Evolutionary conservation across 176 grass and related monocot genomes (phyloP).

Genomic region (Aegilops sharonensis): DNA sequence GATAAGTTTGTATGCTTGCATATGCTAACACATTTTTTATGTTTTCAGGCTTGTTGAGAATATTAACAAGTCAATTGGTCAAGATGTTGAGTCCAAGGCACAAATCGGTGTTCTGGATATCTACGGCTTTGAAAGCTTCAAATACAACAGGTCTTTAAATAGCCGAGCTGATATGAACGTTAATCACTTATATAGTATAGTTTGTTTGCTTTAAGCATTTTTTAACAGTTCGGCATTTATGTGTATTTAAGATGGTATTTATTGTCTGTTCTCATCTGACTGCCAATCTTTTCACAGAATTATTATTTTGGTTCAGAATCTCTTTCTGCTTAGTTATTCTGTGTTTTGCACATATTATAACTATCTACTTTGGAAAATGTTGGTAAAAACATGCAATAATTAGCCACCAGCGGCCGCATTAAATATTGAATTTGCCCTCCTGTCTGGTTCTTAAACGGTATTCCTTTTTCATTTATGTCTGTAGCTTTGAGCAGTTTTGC

Average conservation of each 20-base stretch:
- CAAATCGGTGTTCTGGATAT: conserved; percentile 99
- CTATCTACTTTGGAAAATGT: not conserved
- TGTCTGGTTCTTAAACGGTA: not conserved
- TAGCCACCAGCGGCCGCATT: not conserved
- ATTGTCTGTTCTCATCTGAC: conserved; percentile 2
- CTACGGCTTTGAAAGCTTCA: conserved; percentile 98
- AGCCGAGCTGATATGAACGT: not conserved
- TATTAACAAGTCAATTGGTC: conserved; percentile 98
- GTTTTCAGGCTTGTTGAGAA: conserved; percentile 92
- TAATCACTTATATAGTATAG: not conserved
- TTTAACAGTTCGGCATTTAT: not conserved
- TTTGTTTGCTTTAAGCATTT: conserved; percentile 15
- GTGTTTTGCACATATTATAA: not conserved
- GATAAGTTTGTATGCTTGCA: conserved; percentile 14
- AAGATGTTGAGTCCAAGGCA: conserved; percentile 85
- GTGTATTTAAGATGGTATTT: not conserved
- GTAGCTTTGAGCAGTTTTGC: conserved; percentile 98
- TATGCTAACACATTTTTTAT: conserved; percentile 4
- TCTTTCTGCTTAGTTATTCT: not conserved
- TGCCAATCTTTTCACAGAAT: not conserved
- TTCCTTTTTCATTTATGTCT: conserved; percentile 30
- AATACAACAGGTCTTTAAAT: conserved; percentile 72
- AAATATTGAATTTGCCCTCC: conserved; percentile 1
- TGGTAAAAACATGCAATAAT: not conserved
- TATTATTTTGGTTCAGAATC: not conserved